Percentiles rank a stretch among this genome's conserved stretches.
Conservation (phyloP, 305 asterid species). For the Solanum aculeatissimum region DNA sequence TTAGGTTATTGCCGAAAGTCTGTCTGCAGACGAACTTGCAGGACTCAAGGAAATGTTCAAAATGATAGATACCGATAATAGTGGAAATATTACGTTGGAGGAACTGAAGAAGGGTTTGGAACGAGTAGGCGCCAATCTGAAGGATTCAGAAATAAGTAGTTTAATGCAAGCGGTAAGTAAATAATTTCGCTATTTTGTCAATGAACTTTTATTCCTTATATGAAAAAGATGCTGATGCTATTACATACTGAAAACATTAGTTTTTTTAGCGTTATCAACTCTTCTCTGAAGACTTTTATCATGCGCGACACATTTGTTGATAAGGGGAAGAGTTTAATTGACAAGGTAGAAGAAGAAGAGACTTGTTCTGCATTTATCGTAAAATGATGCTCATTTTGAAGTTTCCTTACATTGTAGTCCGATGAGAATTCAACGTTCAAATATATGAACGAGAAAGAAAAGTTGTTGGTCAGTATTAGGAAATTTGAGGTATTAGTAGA, state of each 20-base stretch:
- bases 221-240: neutral
- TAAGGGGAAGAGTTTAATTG: neutral
- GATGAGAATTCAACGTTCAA: neutral
- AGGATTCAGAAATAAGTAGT: constrained; percentile 78
- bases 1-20: constrained; percentile 81
- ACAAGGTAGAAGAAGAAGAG: neutral
- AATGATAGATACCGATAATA: constrained; percentile 77
- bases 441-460: neutral
- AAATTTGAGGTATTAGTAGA: neutral
- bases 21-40: constrained; percentile 84
- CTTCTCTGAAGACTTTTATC: too few relatives aligned
- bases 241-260: neutral
- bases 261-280: too few relatives aligned
- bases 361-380: neutral
- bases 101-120: constrained; percentile 77
- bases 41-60: constrained; percentile 71
- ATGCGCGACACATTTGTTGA: too few relatives aligned
- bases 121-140: constrained; percentile 68
- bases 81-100: constrained; percentile 78
- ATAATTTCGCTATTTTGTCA: neutral
- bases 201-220: neutral
- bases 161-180: constrained; percentile 65
- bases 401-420: neutral
- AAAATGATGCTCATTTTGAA: neutral
- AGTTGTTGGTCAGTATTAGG: neutral